Conservation (phyloP, 352 stramenopile species). For the Phytopythium cucurbitacearum region DNA sequence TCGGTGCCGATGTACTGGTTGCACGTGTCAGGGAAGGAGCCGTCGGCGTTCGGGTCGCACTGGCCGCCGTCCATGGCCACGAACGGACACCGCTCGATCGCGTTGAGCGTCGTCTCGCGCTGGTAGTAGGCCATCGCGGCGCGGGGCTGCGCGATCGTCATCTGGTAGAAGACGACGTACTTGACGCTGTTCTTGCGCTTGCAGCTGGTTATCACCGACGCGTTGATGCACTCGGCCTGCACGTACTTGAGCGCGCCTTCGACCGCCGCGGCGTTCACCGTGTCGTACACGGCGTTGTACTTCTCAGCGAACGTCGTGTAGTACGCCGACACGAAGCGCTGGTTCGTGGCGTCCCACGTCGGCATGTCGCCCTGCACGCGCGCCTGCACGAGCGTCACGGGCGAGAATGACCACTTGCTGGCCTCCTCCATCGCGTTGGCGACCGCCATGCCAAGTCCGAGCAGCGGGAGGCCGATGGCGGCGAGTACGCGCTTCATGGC, state of each 20-base stretch:
- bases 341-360: constrained; percentile 24
- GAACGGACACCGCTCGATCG: constrained; percentile 47
- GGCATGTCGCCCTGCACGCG: constrained; percentile 52
- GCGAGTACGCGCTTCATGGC: too few species aligned
- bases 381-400: constrained; percentile 39
- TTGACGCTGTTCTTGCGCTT: constrained; percentile 55
- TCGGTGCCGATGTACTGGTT: constrained; percentile 49
- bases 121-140: constrained; percentile 42
- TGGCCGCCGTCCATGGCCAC: constrained; percentile 54
- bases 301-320: constrained; percentile 33
- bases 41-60: constrained; percentile 41
- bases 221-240: constrained; percentile 58
- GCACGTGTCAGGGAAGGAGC: constrained; percentile 29
- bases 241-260: constrained; percentile 63
- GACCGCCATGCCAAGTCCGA: too few species aligned
- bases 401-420: constrained; percentile 11
- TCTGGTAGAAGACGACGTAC: constrained; percentile 66
- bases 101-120: constrained; percentile 18
- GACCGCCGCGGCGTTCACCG: constrained; percentile 48
- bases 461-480: too few species aligned
- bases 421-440: too few species aligned
- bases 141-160: constrained; percentile 33
- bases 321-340: constrained; percentile 33
- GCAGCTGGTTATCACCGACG: constrained; percentile 27
- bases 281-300: constrained; percentile 36